Base-by-base conservation (phyloP, 306 rosid genomes). In the Inga leiocalycina region DNA sequence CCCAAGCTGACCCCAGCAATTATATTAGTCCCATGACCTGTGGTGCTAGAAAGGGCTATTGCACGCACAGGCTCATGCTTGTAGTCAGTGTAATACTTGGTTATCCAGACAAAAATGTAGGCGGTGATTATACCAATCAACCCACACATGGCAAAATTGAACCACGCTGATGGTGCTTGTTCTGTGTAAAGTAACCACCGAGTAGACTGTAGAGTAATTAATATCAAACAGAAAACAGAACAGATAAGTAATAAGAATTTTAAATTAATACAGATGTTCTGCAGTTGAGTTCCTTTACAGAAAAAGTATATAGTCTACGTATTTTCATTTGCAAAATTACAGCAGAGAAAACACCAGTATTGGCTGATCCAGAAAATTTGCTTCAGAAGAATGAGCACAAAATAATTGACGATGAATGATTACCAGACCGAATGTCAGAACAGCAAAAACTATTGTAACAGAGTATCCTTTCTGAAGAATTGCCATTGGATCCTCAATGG, bases 1-100 rank as follows among this genome's bases (percentile, higher is more conserved):
- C 99, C 98, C 97, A 96, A 88, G 86, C 99, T 96, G 81, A 96
- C 92, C 59, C 99, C 98, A 76, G 99, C 99, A 89, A 96, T 96
- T 82, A 96, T 96, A 83, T 94, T 96, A 67, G 99, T 96, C 88
- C 99, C 99, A 83, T 96, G 98, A 75, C 99, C 99, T 0, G 98
- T 96, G 84, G 93, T 82, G 89, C 99, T 92, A 37, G 99, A 85
- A 86, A 94, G 98, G 34, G 98, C 98, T 88, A 96, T 88, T 41
- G 92, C 83, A 82, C 99, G 98, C 78, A 96, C 98, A 74, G 99
- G 99, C 89, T 96, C 99, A 75, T 94, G 89, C 89, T 96, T 96
- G 92, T 96, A 96, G 87, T 96, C 98, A 17, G 99, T 96, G 89
- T 96, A 96, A 84, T 92, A 96, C 87, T 94, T 87, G 84, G 98